Percentiles rank a stretch among this genome's conserved stretches.
phyloP scores from a whole-genome alignment of 2,329 filamentous ascomycete species.

The Salinomyces thailandicus region DNA sequence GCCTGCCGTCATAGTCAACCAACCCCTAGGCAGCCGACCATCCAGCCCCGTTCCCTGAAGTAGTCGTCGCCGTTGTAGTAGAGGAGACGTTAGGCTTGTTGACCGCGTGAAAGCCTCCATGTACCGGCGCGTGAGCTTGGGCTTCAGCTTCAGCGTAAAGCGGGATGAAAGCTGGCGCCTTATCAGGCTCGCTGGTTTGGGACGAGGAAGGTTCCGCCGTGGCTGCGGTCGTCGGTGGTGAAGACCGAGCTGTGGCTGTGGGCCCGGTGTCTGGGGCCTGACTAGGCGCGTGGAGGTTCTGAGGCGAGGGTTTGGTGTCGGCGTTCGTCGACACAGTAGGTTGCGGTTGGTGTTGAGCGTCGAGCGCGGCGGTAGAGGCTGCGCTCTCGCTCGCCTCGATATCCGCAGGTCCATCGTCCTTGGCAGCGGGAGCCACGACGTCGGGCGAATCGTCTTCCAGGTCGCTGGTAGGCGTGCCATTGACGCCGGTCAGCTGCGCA shows the following conservation, averaged over 20 bases:
- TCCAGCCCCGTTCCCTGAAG: not conserved
- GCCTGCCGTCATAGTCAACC: not conserved
- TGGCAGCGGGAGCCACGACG: not conserved
- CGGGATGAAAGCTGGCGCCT: not conserved
- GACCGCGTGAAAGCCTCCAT: constrained; percentile 8
- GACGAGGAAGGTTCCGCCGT: not conserved
- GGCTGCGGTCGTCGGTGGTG: not conserved
- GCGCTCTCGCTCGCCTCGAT: no score
- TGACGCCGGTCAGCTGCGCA: not conserved
- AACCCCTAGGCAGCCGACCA: not conserved
- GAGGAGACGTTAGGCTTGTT: no score
- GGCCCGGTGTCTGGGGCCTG: no score
- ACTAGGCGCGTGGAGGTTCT: no score
- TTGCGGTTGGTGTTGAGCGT: no score
- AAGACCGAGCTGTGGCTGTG: no score
- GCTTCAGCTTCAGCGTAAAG: not conserved
- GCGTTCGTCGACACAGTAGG: no score
- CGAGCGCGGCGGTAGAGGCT: no score
- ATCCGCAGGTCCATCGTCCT: not conserved
- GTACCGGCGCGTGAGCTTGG: not conserved
- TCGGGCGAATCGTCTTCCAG: not conserved
- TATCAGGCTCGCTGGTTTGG: not conserved
- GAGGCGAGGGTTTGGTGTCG: no score
- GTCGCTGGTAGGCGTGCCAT: constrained; percentile 11
- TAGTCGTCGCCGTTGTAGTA: no score